These are phyloP conservation scores for Stellera chamaejasme DNA, from an alignment of 345 rosid genomes.

Conservation along the genomic window DNA sequence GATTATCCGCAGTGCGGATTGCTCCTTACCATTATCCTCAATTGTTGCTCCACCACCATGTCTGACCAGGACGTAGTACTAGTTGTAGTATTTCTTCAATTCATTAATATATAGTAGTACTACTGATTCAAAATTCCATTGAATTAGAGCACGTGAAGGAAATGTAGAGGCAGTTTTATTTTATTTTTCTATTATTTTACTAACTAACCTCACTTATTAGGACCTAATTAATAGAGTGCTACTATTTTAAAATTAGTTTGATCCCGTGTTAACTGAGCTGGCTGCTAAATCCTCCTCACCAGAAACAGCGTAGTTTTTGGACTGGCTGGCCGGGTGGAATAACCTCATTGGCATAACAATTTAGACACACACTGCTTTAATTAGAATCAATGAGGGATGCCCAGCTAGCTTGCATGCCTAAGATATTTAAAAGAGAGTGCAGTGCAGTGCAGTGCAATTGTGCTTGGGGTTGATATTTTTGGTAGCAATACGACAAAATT, in stretches of 20 bases:
- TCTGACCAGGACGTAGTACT: too few relatives aligned
- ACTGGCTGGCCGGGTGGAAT: constrained; percentile 1
- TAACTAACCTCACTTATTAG: not conserved
- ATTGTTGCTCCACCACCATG: too few relatives aligned
- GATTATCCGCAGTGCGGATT: too few relatives aligned
- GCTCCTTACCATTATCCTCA: too few relatives aligned
- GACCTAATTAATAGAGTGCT: not conserved
- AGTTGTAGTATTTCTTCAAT: too few relatives aligned
- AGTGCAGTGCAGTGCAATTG: constrained; percentile 1
- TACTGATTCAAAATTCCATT: too few relatives aligned
- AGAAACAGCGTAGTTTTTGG: constrained; percentile 3
- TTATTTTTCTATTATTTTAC: not conserved
- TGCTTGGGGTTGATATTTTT: not conserved
- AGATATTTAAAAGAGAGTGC: not conserved
- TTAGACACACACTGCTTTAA: too few relatives aligned
- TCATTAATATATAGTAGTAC: too few relatives aligned
- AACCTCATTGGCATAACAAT: not conserved
- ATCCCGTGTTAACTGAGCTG: not conserved
- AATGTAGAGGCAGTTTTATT: not conserved
- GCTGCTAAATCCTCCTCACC: not conserved
- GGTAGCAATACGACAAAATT: constrained; percentile 10
- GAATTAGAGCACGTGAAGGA: not conserved
- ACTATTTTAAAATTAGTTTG: constrained; percentile 5
- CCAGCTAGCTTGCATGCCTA: too few relatives aligned
- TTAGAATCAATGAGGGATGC: too few relatives aligned